These are phyloP conservation scores for Fusarium avenaceum DNA, from an alignment of 2,329 filamentous ascomycete species.

Conservation along the genomic window DNA sequence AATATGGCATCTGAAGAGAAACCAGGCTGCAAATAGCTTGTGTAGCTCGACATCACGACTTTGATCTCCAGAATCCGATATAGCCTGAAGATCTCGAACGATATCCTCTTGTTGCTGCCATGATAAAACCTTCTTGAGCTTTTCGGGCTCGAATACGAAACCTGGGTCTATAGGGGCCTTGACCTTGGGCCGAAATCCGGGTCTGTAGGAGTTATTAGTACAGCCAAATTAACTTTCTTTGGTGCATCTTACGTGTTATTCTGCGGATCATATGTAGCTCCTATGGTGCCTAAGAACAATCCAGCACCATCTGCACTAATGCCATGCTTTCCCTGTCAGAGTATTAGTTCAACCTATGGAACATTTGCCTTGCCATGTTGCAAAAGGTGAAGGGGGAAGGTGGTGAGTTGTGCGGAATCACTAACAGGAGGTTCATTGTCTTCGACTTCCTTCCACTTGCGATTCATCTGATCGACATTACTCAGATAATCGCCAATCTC, in stretches of 20 bases:
- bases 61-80: not conserved
- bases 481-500: not conserved
- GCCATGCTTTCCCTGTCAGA: not conserved
- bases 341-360: not conserved
- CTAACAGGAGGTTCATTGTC: not conserved
- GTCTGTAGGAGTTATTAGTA: no score
- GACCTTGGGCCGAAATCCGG: not conserved
- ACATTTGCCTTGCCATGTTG: no score
- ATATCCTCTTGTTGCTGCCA: slow-evolving; percentile 2
- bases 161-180: not conserved
- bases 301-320: slow-evolving; percentile 5
- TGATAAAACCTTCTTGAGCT: not conserved
- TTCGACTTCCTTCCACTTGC: slow-evolving; percentile 4
- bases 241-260: not conserved
- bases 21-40: slow-evolving; percentile 1
- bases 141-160: not conserved
- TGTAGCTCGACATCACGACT: not conserved
- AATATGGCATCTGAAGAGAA: not conserved
- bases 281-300: not conserved
- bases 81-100: not conserved
- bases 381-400: not conserved
- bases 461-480: not conserved
- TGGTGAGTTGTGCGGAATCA: rapidly evolving
- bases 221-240: no score
- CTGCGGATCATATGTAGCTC: slow-evolving; percentile 1